Percentiles rank a stretch among this genome's conserved stretches.
Conservation (phyloP, 2,329 filamentous ascomycete species). For the Eurotiales sp. region DNA sequence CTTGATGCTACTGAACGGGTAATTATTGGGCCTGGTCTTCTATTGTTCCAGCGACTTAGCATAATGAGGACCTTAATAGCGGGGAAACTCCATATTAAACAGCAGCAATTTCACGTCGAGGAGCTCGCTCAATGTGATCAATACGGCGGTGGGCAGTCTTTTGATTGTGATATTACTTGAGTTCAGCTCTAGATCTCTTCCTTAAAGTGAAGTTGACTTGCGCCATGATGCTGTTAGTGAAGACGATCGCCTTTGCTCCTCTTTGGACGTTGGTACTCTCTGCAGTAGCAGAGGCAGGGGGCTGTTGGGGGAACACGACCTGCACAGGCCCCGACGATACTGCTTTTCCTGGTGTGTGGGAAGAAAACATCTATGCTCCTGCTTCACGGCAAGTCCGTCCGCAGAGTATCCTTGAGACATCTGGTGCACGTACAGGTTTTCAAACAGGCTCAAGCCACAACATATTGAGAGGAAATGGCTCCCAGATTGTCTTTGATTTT, state of each 20-base stretch:
- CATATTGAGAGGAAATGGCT: conserved; percentile 45
- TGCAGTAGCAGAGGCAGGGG: conserved; percentile 17
- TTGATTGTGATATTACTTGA: not conserved
- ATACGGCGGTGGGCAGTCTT: not conserved
- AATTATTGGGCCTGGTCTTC: too few species aligned
- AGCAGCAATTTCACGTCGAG: not conserved
- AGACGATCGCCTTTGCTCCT: not conserved
- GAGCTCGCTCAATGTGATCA: not conserved
- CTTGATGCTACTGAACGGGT: too few species aligned
- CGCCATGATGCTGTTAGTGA: conserved; percentile 3
- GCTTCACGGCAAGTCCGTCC: conserved; percentile 50
- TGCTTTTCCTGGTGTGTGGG: conserved; percentile 57
- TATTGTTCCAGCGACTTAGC: not conserved
- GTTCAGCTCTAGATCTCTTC: not conserved
- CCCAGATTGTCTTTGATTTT: conserved; percentile 57
- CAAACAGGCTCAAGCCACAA: conserved; percentile 29
- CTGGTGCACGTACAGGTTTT: conserved; percentile 23
- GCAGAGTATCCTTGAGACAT: conserved; percentile 38
- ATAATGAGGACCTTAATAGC: not conserved
- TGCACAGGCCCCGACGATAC: conserved; percentile 50
- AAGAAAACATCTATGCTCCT: conserved; percentile 56
- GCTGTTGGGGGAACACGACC: conserved; percentile 54
- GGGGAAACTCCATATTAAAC: not conserved
- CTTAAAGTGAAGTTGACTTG: not conserved
- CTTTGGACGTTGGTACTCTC: conserved; percentile 17